A percentile compares a stretch with the other conserved stretches of the same genome.
phyloP scores from a whole-genome alignment of 140 eudicot species.

The Erigeron philadelphicus region DNA sequence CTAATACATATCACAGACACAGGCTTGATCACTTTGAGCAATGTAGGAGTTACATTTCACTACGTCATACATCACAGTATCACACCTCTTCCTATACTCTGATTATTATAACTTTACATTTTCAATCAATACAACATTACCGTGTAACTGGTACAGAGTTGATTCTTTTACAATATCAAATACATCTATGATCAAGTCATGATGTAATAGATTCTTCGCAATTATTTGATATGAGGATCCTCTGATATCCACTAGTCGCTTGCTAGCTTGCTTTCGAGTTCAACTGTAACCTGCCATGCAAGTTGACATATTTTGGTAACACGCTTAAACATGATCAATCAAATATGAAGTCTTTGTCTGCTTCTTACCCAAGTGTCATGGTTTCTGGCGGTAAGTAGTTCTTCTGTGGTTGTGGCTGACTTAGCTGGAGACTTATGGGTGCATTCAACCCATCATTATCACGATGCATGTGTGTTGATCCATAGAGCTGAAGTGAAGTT shows the following conservation, averaged over 20 bases:
- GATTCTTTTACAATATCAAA: constrained; percentile 1
- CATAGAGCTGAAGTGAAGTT: constrained; percentile 46
- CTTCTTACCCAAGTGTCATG: constrained; percentile 47
- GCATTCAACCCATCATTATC: constrained; percentile 31
- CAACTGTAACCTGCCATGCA: constrained; percentile 37
- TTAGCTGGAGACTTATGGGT: constrained; percentile 56
- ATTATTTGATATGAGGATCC: constrained; percentile 9
- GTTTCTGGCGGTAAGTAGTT: constrained; percentile 31
- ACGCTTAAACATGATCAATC: neutral
- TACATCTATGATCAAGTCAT: constrained; percentile 2
- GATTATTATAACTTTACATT: constrained; percentile 37
- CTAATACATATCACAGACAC: constrained; percentile 18
- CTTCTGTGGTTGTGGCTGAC: constrained; percentile 48
- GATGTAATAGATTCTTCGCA: constrained; percentile 7
- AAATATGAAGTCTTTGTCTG: neutral
- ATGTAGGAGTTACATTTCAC: neutral
- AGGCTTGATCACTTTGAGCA: constrained; percentile 15
- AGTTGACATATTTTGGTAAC: neutral
- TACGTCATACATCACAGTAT: constrained; percentile 11
- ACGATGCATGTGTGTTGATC: constrained; percentile 19
- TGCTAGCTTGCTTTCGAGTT: constrained; percentile 32
- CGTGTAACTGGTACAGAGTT: neutral
- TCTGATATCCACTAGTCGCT: constrained; percentile 6
- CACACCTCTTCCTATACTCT: constrained; percentile 4
- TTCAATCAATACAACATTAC: constrained; percentile 16